phyloP scores from a whole-genome alignment of 345 rosid genomes.

The Barbarea vulgaris region DNA sequence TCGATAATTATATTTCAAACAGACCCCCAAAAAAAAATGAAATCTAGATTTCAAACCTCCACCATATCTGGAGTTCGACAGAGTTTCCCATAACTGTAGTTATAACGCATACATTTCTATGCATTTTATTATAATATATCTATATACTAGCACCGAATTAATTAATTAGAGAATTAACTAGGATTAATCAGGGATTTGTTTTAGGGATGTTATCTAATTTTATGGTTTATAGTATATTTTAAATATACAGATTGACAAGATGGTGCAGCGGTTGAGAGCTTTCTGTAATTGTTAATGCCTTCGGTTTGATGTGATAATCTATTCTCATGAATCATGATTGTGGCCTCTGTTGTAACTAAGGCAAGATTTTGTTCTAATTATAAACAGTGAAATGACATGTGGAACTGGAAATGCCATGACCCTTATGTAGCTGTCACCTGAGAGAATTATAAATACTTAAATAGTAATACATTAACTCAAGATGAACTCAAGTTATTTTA shows the following conservation, averaged over 20 bases:
- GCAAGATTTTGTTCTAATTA: neutral
- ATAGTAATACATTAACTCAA: neutral
- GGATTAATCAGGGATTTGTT: too few species aligned
- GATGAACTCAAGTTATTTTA: neutral
- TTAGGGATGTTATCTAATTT: too few species aligned
- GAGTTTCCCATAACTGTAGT: constrained; percentile 1
- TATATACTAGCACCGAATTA: too few species aligned
- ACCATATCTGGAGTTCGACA: neutral
- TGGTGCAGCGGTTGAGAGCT: too few species aligned
- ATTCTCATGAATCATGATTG: neutral
- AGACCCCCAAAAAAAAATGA: neutral
- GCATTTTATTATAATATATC: too few species aligned
- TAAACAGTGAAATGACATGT: neutral
- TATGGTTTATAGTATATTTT: too few species aligned
- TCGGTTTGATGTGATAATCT: neutral
- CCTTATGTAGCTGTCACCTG: neutral
- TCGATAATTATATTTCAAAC: neutral
- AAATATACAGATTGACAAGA: too few species aligned
- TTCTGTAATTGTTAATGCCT: too few species aligned
- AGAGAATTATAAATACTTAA: too few species aligned
- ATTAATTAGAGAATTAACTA: too few species aligned
- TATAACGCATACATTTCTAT: neutral
- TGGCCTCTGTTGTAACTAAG: neutral
- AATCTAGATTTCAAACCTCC: constrained; percentile 12
- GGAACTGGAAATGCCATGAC: neutral